phyloP scores from a whole-genome alignment of 768 basidiomycete species.

The Trametes villosa region DNA sequence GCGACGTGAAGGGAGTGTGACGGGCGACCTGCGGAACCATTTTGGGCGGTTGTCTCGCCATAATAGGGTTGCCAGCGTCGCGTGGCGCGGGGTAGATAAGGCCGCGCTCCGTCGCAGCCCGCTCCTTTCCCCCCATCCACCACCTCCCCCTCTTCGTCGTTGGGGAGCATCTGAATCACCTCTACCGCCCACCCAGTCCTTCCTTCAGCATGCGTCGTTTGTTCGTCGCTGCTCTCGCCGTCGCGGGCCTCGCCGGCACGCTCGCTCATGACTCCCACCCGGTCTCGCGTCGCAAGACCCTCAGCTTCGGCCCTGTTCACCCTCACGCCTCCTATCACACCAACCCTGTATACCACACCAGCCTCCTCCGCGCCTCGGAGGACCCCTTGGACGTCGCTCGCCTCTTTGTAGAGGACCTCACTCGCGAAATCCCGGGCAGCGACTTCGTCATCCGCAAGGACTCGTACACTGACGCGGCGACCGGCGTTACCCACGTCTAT shows the following conservation, averaged over 20 bases:
- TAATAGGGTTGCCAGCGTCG: slow-evolving; percentile 20
- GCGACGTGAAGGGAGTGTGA: slow-evolving; percentile 14
- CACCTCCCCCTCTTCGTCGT: slow-evolving; percentile 28
- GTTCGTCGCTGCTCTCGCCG: slow-evolving; percentile 62
- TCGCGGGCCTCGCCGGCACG: slow-evolving; percentile 63
- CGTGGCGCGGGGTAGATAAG: slow-evolving; percentile 26
- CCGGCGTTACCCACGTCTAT: slow-evolving; percentile 90
- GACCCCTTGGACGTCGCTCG: slow-evolving; percentile 67
- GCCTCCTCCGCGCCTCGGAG: slow-evolving; percentile 18
- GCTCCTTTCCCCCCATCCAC: slow-evolving; percentile 21
- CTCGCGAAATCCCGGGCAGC: slow-evolving; percentile 42
- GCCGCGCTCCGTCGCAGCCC: slow-evolving; percentile 11
- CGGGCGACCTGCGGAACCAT: slow-evolving; percentile 8
- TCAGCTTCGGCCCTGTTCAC: slow-evolving; percentile 85
- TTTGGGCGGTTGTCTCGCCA: slow-evolving; percentile 11
- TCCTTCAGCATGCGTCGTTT: slow-evolving; percentile 60
- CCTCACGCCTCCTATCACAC: slow-evolving; percentile 71
- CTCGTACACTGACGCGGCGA: slow-evolving; percentile 85
- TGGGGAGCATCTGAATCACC: slow-evolving; percentile 14
- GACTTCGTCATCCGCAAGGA: slow-evolving; percentile 72
- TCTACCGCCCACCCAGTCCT: background rate
- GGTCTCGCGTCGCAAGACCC: slow-evolving; percentile 71
- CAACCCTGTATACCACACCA: slow-evolving; percentile 42
- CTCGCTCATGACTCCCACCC: slow-evolving; percentile 45
- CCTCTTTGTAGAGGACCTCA: slow-evolving; percentile 58